Base-by-base conservation (phyloP, 2,329 filamentous ascomycete genomes). In the Phaeosphaeriaceae sp. region DNA sequence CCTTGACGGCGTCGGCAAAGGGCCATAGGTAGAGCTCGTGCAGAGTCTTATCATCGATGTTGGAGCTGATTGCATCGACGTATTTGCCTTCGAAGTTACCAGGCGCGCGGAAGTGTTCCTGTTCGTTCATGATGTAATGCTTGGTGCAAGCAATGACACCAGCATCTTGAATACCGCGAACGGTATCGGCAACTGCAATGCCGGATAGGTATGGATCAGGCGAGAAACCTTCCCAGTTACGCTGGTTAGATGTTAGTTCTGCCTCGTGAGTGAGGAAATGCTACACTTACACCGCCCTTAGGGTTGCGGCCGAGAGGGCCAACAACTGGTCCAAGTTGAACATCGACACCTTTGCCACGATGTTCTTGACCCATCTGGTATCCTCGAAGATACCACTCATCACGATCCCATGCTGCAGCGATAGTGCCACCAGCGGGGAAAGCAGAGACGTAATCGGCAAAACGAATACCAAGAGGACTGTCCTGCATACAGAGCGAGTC, bases 401-500 rank as follows among this genome's bases (percentile, higher is more conserved):
- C 72, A 48, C 87, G 84, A 71, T 92, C 88, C 81, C 88, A 96
- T 0, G 91, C 90, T n/a, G 90, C 89, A 12, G 88, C 92, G 23
- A 89, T 83, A 5, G 89, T 92, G 60, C 92, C 80, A 39, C 89
- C 91, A 0, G 87, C 86, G 0, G 89, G 83, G 71, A 95, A 96
- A 1, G 87, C 92, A 29, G 89, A 93, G 66, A 85, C 86, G 73
- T 88, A 93, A 73, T 96, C 91, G 58, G 83, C 82, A 49, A 87
- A 82, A 43, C 92, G 88, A 48, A 96, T 78, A 52, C 92, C 92
- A 1, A 94, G 78, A 5, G 92, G 92, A 2, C 88, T 87, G 68
- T 96, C 92, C 65, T 96, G 91, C 79, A 94, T 77, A 71, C 92
- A 97, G n/a, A 96, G 77, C 20, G 85, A 80, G 60, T 82, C 85